Conservation (phyloP, 140 eudicot species). For the Stevia rebaudiana region DNA sequence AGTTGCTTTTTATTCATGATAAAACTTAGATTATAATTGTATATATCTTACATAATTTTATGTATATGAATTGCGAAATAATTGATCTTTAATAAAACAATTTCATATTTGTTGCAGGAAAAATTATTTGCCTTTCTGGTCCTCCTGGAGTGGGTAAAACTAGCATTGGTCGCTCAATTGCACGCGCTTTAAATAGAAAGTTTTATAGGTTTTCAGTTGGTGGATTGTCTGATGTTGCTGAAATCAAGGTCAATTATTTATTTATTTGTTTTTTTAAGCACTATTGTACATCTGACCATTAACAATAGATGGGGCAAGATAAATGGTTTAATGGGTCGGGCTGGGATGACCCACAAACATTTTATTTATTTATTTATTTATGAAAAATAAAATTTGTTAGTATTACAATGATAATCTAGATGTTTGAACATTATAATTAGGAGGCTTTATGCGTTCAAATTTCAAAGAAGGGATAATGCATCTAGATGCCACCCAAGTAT, state of each 20-base stretch:
- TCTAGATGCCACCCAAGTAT: not conserved
- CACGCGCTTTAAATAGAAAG: slow-evolving; percentile 87
- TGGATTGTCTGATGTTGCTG: slow-evolving; percentile 92
- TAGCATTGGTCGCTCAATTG: slow-evolving; percentile 92
- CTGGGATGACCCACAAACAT: not conserved
- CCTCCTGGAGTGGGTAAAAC: slow-evolving; percentile 98
- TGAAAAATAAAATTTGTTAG: not conserved
- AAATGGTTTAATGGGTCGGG: not conserved
- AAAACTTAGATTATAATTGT: not conserved
- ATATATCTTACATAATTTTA: not conserved
- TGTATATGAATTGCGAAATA: not conserved
- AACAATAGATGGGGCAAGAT: not conserved
- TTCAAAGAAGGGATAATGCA: not conserved
- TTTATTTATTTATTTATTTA: not conserved
- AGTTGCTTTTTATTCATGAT: slow-evolving; percentile 1
- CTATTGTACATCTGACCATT: not conserved
- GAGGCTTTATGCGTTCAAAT: not conserved
- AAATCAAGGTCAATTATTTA: slow-evolving; percentile 58
- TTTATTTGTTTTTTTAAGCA: not conserved
- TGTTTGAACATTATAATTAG: not conserved
- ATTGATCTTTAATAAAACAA: not conserved
- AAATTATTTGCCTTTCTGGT: slow-evolving; percentile 80
- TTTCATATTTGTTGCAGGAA: slow-evolving; percentile 36
- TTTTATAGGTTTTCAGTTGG: slow-evolving; percentile 88
- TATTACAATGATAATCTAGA: not conserved